Evolutionary conservation across 2,329 filamentous ascomycete species (phyloP), one percentile per base, ranked within the genome.

Genomic region (Cytospora paraplurivora): DNA sequence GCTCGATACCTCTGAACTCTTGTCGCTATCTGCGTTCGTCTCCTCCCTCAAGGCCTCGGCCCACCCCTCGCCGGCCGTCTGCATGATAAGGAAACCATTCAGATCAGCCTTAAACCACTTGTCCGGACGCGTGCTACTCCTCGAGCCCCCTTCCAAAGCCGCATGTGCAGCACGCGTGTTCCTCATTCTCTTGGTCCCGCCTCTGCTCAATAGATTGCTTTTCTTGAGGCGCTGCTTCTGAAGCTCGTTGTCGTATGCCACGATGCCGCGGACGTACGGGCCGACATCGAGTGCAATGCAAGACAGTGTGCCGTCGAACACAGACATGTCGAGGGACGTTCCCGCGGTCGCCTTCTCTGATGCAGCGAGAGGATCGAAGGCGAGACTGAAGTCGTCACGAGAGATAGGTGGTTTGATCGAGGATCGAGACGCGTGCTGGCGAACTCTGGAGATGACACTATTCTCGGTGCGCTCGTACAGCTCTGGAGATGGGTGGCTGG

Each of bases 221-320:
- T 88, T 71, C 17, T 82, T 80, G 19, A 83, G 72, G 3, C 89
- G 85, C 67, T 92, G 85, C 66, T 86, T 80, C 70, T 92, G 89
- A 1, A 95, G 82, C 1, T 81, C 82, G 21, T 86, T 78, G 69
- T 98, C 94, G 71, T 89, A 90, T 0, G 87, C 82, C 1, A 94
- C 87, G 65, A 99, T 98, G 44, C 84, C 82, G 12, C 96, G 90
- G n/a, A 98, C 85, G 73, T 92, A 98, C 0, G 96, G 95, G 0
- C 93, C 93, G 1, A 98, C 80, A 67, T 99, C 95, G 13, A 88
- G 78, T 0, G 85, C 82, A 37, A 97, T 85, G 21, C 88, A 79
- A 0, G 76, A 74, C 69, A 90, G 78, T 0, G 87, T 86, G 51
- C 90, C 86, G 70, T 97, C 92, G 68, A 97, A 92, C 0, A 89